Evolutionary conservation across 176 grass and related monocot genomes (phyloP), one percentile per base, ranked within the genome.

Genomic region (Chrysopogon serrulatus): DNA sequence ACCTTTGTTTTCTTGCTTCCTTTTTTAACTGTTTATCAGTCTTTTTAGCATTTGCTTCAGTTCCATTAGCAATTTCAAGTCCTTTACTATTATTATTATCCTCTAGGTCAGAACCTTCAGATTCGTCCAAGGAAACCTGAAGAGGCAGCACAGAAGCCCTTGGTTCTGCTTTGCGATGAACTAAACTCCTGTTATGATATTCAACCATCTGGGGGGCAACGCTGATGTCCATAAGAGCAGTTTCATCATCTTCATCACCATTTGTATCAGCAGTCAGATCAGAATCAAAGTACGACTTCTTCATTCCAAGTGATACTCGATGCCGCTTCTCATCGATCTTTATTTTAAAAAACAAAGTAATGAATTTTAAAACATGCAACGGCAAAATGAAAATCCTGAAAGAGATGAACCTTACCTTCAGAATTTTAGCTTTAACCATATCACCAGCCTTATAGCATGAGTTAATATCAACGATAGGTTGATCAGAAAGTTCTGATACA

Each of bases 401-500:
- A 81, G 51, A 76, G 27, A 57, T 53, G 69, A 27, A 49, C 67
- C 81, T 65, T 83, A 87, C 96, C 92, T 93, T 95, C 76, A 98
- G 79, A 87, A 98, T 92, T 87, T 95, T 95, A 44, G 91, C 91
- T 76, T 86, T 84, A 74, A 98, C 87, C 44, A 61, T 88, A 90
- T 95, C 85, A 53, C 96, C 93, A 82, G 96, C 87, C 78, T 85
- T 91, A 74, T 93, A 90, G 71, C 51, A 84, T 53, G 82, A 81
- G 84, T 91, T 79, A 89, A 93, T 89, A 79, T 95, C 87, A 81
- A 85, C 63, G 21, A 95, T 78, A 56, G 89, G 88, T 83, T 95
- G 93, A 83, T 98, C 96, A 71, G 87, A 95, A 77, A 98, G 73
- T 89, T 98, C 89, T 53, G 96, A 98, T 82, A 93, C 68, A 87